Evolutionary conservation across 192 early-diverging fungal genomes (phyloP), one percentile per base, ranked within the genome.

Genomic region (Tieghemiomyces parasiticus): DNA sequence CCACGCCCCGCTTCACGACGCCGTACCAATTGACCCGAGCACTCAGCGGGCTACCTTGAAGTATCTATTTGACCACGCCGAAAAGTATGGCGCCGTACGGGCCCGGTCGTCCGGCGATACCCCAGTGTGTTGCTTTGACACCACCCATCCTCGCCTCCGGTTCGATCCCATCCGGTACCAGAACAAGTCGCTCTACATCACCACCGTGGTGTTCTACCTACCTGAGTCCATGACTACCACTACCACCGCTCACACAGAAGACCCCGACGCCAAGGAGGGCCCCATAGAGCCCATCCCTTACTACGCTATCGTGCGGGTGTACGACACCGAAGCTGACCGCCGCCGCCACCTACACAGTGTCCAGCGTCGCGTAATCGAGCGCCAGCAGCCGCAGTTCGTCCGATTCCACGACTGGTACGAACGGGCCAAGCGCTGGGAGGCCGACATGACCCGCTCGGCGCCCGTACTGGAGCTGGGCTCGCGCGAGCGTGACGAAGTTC

Each of bases 311-410:
- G 54, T 38, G 54, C 54, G 54, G 19, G 31, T 38, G 24, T 56
- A 56, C 31, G 54, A 56, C 54, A 56, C 54, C 19, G 54, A 56
- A 29, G 33, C 30, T 25, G 54, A 56, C 33, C 54, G 54, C 35
- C 25, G 31, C 3, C 54, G 54, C n/a, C 54, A 56, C 54, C 54
- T 33, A 29, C 16, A 31, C 16, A 56, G 31, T 13, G 29, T 34
- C 2, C 32, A 56, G 35, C 54, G 24, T 6, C 54, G 54, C 9
- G 14, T 56, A 8, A 22, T 56, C 8, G 32, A 56, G 16, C 29
- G 33, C 28, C 12, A 56, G n/a, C 16, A 20, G 30, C 24, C 31
- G 24, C 16, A 56, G n/a, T 56, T 56, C 30, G 13, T 56, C 2
- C 16, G 6, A 20, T 56, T 56, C 33, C 30, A 56, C 28, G 54